phyloP scores from a whole-genome alignment of 164 flowering plant species.

The Chimonanthus praecox region DNA sequence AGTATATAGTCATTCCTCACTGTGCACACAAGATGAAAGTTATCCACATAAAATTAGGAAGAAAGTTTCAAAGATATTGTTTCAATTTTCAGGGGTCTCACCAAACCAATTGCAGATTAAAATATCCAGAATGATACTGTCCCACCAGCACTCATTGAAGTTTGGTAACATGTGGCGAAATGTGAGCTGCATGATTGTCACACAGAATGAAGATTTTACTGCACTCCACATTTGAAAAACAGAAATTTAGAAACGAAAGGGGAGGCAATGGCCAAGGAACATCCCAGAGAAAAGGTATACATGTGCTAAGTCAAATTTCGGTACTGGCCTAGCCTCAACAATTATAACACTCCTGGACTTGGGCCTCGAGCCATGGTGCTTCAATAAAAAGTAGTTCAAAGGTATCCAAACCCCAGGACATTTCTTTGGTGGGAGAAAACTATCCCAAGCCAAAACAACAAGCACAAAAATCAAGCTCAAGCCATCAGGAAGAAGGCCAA shows the following conservation, averaged over 20 bases:
- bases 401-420: neutral
- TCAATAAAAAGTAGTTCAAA: too few species aligned
- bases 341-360: too few species aligned
- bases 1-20: neutral
- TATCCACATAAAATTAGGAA: neutral
- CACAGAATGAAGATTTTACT: neutral
- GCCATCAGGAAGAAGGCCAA: neutral
- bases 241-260: neutral
- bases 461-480: neutral
- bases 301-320: too few species aligned
- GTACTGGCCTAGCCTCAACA: too few species aligned
- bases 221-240: neutral
- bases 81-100: slow-evolving; percentile 22
- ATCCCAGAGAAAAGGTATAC: too few species aligned
- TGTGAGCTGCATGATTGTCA: slow-evolving; percentile 59
- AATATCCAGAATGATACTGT: slow-evolving; percentile 89
- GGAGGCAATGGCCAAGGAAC: neutral
- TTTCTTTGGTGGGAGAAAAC: neutral
- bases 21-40: neutral
- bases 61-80: neutral
- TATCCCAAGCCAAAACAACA: neutral
- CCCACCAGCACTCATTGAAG: slow-evolving; percentile 99
- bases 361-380: too few species aligned
- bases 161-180: slow-evolving; percentile 99
- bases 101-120: slow-evolving; percentile 99